phyloP scores from a whole-genome alignment of 768 basidiomycete genomes.

The Suillus lakei region DNA sequence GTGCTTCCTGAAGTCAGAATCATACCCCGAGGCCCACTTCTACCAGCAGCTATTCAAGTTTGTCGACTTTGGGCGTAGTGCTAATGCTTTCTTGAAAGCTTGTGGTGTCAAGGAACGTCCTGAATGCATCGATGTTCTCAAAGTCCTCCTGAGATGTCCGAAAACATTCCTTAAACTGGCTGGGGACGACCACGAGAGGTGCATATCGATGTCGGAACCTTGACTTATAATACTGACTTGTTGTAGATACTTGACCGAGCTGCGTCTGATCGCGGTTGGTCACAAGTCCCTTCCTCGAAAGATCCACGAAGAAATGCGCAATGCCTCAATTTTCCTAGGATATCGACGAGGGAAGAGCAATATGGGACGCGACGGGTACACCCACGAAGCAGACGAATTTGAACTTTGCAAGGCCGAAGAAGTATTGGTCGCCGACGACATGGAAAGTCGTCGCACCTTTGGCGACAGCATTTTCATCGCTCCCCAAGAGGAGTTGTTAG shows the following conservation, averaged over 20 bases:
- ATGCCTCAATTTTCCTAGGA: conserved; percentile 69
- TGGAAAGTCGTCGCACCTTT: conserved; percentile 76
- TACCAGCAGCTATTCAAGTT: conserved; percentile 80
- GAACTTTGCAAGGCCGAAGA: conserved; percentile 67
- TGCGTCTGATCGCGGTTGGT: conserved; percentile 82
- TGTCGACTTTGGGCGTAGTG: conserved; percentile 78
- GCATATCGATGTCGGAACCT: conserved; percentile 22
- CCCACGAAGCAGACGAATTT: conserved; percentile 43
- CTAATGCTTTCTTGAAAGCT: conserved; percentile 78
- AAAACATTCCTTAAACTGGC: conserved; percentile 67
- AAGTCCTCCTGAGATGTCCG: conserved; percentile 67
- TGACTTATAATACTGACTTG: conserved; percentile 6
- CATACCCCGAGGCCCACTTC: conserved; percentile 22
- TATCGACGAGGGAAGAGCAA: conserved; percentile 46
- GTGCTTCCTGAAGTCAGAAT: conserved; percentile 60
- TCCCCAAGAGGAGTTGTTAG: conserved; percentile 86
- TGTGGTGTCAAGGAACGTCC: conserved; percentile 88
- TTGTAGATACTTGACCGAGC: conserved; percentile 74
- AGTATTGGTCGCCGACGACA: conserved; percentile 84
- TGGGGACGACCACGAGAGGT: conserved; percentile 62
- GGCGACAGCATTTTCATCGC: conserved; percentile 71
- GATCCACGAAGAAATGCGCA: conserved; percentile 59
- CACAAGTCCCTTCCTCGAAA: conserved; percentile 46
- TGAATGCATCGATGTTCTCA: conserved; percentile 74
- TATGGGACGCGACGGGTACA: not conserved